A percentile compares a stretch with the other conserved stretches of the same genome.
Evolutionary conservation across 2,329 filamentous ascomycete species (phyloP).

Genomic region (Aureobasidium sp.): DNA sequence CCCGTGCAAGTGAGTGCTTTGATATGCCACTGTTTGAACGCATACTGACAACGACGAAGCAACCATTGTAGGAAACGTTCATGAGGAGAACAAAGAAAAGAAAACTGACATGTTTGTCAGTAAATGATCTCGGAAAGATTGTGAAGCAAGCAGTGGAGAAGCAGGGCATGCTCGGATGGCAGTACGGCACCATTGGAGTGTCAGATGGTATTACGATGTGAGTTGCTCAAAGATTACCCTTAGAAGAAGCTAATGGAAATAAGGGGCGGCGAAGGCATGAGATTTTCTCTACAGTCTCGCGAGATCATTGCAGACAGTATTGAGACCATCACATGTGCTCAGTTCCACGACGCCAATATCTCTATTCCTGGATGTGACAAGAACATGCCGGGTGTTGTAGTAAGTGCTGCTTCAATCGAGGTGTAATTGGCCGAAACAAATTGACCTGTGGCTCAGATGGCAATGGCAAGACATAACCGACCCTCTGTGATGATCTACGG

Average conservation of each 20-base stretch:
- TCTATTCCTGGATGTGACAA: conserved; percentile 96
- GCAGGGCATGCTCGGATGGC: conserved; percentile 86
- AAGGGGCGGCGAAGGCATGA: conserved; percentile 93
- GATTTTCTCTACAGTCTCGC: conserved; percentile 85
- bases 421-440: not conserved
- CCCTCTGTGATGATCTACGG: conserved; percentile 95
- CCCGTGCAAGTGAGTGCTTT: conserved; percentile 70
- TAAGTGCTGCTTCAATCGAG: not conserved
- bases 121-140: conserved; percentile 79
- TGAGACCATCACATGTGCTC: conserved; percentile 96
- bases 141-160: conserved; percentile 76
- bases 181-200: conserved; percentile 86
- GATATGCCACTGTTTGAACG: too few relatives aligned
- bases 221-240: not conserved
- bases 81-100: not conserved
- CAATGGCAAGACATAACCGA: conserved; percentile 81
- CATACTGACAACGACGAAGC: conserved; percentile 26
- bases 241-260: not conserved
- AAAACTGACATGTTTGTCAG: conserved; percentile 33
- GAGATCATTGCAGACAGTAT: conserved; percentile 97
- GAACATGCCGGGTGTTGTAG: conserved; percentile 92
- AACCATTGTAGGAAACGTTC: conserved; percentile 42
- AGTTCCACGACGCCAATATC: conserved; percentile 97
- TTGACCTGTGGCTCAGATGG: conserved; percentile 48
- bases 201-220: conserved; percentile 88